Evolutionary conservation across 2,329 filamentous ascomycete species (phyloP), one percentile per base, ranked within the genome.

Genomic region (Phaeoacremonium minimum): DNA sequence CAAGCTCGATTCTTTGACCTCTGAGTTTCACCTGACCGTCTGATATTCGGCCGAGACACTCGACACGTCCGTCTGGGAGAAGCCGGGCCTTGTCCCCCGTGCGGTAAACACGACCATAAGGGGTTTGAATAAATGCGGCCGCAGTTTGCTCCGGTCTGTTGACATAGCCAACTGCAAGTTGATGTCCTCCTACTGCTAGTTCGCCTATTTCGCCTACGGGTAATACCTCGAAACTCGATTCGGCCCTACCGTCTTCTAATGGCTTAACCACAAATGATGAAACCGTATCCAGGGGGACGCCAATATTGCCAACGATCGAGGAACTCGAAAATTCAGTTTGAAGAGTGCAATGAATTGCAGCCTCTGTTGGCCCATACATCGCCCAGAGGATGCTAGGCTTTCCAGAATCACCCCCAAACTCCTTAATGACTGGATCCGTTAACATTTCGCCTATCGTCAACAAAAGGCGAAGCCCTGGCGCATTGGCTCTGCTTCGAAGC

Each of bases 381-480:
- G 83, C 90, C 75, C 87, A 90, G 1, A 96, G 69, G 30, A 95
- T 80, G 46, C 85, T 82, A 3, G 66, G 55, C 7, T 60, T 61
- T 1, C 52, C 53, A 1, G 58, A 51, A 8, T 67, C 63, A 3
- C 77, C 77, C 6, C 87, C 88, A 66, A 93, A 96, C 52, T 94
- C 87, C 22, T 77, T 65, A 15, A 95, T 71, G 3, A 96, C 83
- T 7, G 78, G 75, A 29, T 73, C 69, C 4, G 85, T 95, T 22
- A 96, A 73, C 89, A 95, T 95, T 59, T 96, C 90, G 6, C 90
- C 90, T 47, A 95, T 95, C 0, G 89, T 95, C 16, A 96, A 63
- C 1, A 96, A 68, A 1, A 90, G 61, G 35, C 73, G 79, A 26
- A 96, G 58, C 0, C 65, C 63, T 0, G 89, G 88, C 0, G 82